Evolutionary conservation across 805 yeast genomes (phyloP).

Genomic region (Candida maesae): DNA sequence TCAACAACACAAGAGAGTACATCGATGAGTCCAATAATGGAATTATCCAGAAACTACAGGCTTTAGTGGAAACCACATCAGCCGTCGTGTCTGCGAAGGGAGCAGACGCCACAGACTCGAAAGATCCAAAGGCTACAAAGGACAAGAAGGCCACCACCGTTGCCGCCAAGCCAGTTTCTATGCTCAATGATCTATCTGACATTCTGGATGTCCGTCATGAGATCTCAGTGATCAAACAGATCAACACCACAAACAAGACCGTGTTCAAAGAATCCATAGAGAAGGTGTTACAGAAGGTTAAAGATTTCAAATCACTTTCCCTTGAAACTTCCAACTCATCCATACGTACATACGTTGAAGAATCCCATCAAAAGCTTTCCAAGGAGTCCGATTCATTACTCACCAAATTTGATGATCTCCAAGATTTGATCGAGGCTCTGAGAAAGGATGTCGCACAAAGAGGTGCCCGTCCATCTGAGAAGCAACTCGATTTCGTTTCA

Average conservation of each 20-base stretch:
- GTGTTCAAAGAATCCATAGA: conserved; percentile 40
- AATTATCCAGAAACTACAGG: conserved; percentile 18
- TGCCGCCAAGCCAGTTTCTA: not conserved
- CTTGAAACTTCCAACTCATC: conserved; percentile 34
- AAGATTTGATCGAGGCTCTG: conserved; percentile 85
- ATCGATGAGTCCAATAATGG: conserved; percentile 24
- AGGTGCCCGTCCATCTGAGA: conserved; percentile 76
- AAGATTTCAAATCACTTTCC: conserved; percentile 48
- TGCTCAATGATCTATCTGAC: conserved; percentile 22
- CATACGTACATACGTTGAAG: conserved; percentile 61
- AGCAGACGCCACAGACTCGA: not conserved
- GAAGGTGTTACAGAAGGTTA: conserved; percentile 42
- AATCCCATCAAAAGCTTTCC: conserved; percentile 68
- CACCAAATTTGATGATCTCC: conserved; percentile 83
- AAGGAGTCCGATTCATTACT: conserved; percentile 71
- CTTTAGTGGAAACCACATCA: conserved; percentile 9
- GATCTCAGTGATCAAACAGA: conserved; percentile 53
- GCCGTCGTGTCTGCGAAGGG: conserved; percentile 3
- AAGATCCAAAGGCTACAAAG: not conserved
- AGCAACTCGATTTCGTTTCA: conserved; percentile 62
- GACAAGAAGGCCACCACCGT: not conserved
- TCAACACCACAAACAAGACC: conserved; percentile 43
- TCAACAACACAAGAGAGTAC: conserved; percentile 21
- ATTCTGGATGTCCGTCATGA: conserved; percentile 50
- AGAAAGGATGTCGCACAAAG: conserved; percentile 89